Conservation (phyloP, 1,284 basidiomycete species). For the Pseudozyma flocculosa region DNA sequence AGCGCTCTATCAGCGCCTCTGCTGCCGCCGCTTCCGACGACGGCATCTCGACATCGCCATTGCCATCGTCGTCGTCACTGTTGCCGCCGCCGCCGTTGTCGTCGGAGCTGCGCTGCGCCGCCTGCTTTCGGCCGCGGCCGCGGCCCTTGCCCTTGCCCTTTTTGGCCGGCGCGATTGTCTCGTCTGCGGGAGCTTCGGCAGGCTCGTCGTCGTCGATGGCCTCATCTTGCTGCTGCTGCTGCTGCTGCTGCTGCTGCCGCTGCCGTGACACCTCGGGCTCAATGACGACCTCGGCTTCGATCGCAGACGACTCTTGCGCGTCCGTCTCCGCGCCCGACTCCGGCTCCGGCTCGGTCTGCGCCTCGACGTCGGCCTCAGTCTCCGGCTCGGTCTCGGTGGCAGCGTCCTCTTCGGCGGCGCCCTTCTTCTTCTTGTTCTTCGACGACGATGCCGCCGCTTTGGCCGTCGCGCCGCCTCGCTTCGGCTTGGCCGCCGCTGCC, state of each 20-base stretch:
- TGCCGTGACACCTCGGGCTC: background rate
- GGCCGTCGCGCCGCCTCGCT: conserved; percentile 11
- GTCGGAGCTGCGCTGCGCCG: too few species aligned
- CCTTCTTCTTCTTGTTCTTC: conserved; percentile 1
- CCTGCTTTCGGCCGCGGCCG: too few species aligned
- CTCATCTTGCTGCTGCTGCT: background rate
- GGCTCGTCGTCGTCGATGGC: too few species aligned
- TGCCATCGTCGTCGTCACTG: too few species aligned
- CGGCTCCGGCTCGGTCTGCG: background rate
- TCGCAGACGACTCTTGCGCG: background rate
- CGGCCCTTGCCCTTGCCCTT: too few species aligned
- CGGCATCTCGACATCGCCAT: too few species aligned
- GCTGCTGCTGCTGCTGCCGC: background rate
- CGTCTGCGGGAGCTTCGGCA: too few species aligned
- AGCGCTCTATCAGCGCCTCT: background rate
- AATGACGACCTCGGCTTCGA: background rate
- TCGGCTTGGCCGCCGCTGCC: background rate
- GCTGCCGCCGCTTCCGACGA: background rate
- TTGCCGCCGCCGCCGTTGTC: too few species aligned
- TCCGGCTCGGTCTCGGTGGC: background rate
- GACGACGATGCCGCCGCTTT: conserved; percentile 1
- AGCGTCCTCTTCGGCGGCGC: background rate
- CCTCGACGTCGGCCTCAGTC: background rate
- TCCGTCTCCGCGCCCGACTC: conserved; percentile 4
- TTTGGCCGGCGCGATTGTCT: too few species aligned